Evolutionary conservation across 768 basidiomycete genomes (phyloP).

Genomic region (Tulasnella sp.): DNA sequence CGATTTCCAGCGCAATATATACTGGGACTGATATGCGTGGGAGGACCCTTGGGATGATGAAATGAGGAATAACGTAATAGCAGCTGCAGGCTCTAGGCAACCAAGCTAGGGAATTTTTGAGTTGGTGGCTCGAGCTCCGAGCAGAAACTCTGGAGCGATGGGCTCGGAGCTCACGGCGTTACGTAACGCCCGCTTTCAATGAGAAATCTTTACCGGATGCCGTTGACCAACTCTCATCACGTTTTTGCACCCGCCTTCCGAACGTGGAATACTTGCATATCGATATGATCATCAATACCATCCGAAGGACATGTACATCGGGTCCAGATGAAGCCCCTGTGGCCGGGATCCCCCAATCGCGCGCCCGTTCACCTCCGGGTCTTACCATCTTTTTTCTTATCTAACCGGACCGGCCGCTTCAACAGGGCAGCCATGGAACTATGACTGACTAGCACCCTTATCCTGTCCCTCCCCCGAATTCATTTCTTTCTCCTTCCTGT

Average conservation of each 20-base stretch:
- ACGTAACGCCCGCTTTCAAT: not conserved
- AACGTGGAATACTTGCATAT: not conserved
- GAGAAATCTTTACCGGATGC: not conserved
- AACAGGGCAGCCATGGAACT: not conserved
- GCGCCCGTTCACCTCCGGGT: not conserved
- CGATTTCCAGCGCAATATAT: not conserved
- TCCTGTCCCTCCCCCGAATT: not conserved
- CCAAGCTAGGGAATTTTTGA: not conserved
- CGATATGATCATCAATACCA: not conserved
- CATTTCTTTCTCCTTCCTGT: not conserved
- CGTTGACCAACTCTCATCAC: conserved; percentile 3
- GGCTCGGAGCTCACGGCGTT: conserved; percentile 6
- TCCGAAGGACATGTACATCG: too few relatives aligned
- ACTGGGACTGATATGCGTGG: not conserved
- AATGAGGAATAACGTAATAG: not conserved
- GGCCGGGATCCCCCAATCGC: not conserved
- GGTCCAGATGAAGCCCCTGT: too few relatives aligned
- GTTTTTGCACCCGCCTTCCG: not conserved
- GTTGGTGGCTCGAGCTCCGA: conserved; percentile 12
- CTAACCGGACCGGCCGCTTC: not conserved
- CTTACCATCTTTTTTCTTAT: not conserved
- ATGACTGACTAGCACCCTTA: not conserved
- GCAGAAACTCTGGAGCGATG: conserved; percentile 9
- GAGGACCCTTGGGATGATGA: not conserved
- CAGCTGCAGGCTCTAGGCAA: not conserved